These are phyloP conservation scores for Populus pruinosa DNA, from an alignment of 345 rosid species.

Conservation along the genomic window DNA sequence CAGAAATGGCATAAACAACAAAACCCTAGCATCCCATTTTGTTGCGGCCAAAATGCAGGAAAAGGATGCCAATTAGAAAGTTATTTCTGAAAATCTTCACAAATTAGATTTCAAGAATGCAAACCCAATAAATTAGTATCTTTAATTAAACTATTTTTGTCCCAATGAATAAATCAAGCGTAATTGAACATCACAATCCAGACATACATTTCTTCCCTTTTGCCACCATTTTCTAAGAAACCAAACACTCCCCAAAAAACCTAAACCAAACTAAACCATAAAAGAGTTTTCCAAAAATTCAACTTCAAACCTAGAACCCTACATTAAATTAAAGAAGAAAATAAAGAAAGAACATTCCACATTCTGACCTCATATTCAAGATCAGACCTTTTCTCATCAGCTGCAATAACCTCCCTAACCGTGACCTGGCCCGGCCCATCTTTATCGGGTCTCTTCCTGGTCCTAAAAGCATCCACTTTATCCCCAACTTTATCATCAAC, in stretches of 20 bases:
- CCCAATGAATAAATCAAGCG: background rate
- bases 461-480: constrained; percentile 17
- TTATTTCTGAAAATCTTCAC: background rate
- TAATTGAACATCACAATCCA: background rate
- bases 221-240: background rate
- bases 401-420: constrained; percentile 36
- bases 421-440: constrained; percentile 30
- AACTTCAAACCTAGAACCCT: background rate
- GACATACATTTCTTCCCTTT: background rate
- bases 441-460: constrained; percentile 24
- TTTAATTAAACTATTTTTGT: too few species aligned
- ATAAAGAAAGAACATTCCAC: background rate
- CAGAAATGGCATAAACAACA: background rate
- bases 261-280: background rate
- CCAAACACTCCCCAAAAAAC: background rate
- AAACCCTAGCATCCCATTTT: background rate
- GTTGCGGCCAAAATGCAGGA: background rate
- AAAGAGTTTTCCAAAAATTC: too few species aligned
- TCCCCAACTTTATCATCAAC: constrained; percentile 15
- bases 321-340: background rate
- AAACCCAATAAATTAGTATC: too few species aligned
- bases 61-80: background rate
- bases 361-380: constrained; percentile 52
- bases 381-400: constrained; percentile 66
- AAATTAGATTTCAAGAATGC: too few species aligned